Conservation (phyloP, 306 rosid species). For the Arachis stenosperma region DNA sequence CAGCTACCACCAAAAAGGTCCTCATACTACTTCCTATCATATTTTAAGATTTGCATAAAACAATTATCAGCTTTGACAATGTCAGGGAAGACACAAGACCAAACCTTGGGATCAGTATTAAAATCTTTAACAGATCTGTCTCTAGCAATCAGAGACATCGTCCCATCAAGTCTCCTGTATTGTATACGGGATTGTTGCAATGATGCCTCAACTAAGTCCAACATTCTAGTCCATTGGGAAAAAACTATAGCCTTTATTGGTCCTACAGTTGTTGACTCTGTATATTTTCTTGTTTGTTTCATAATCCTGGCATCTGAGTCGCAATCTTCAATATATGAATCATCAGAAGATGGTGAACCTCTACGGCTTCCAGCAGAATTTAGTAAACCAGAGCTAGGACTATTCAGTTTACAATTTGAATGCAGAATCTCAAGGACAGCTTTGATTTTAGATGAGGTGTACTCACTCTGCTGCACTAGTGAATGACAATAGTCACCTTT, state of each 20-base stretch:
- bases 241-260: slow-evolving; percentile 78
- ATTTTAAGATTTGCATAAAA: slow-evolving; percentile 23
- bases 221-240: slow-evolving; percentile 98
- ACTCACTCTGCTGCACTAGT: too few relatives aligned
- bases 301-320: neutral
- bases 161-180: slow-evolving; percentile 96
- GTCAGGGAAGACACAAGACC: slow-evolving; percentile 50
- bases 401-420: slow-evolving; percentile 28
- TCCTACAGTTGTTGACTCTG: slow-evolving; percentile 55
- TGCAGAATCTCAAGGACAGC: too few relatives aligned
- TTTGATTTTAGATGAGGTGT: too few relatives aligned
- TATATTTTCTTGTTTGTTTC: slow-evolving; percentile 52
- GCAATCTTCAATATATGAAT: slow-evolving; percentile 1
- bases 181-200: slow-evolving; percentile 50
- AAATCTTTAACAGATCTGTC: slow-evolving; percentile 93
- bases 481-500: slow-evolving; percentile 40
- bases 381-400: slow-evolving; percentile 40
- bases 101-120: slow-evolving; percentile 81
- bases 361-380: slow-evolving; percentile 46
- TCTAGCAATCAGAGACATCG: slow-evolving; percentile 78
- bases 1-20: slow-evolving; percentile 14
- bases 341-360: slow-evolving; percentile 43
- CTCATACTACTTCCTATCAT: neutral
- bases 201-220: slow-evolving; percentile 80
- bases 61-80: slow-evolving; percentile 29